Base-by-base conservation (phyloP, 2,329 filamentous ascomycete genomes). In the Hypomyces rosellus region DNA sequence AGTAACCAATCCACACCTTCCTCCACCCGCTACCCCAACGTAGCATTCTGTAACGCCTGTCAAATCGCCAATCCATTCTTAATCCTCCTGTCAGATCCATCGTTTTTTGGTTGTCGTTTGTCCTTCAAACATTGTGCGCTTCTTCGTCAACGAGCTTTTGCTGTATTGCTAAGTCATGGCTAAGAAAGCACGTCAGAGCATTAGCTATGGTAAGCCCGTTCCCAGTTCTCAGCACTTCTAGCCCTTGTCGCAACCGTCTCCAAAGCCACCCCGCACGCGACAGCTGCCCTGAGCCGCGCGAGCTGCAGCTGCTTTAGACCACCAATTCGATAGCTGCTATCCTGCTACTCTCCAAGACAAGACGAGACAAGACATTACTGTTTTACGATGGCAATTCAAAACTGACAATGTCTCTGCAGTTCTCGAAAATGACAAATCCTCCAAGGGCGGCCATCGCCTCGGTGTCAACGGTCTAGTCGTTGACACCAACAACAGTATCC, bases 381-480 rank as follows among this genome's bases (percentile, higher is more conserved):
- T 40, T 18, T 15, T 5, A 20, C 3, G 4, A 20, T 25, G 4
- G n/a, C 38, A 40, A 3, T 25, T 43, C 22, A 13, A 14, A 12
- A 20, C 44, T 50, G 43, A 48, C 51, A 39, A 18, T 41, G 22
- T 4, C 16, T 20, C 43, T 37, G 22, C 59, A 82, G 79, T 82
- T 62, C 75, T 82, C 62, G 78, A 82, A 64, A 76, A 78, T 55
- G 76, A 77, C 55, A 77, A 78, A 60, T 74, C 76, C 40, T 78
- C 77, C 45, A 74, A 70, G 41, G 89, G 89, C 58, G 92, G 92
- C 51, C 93, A 99, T 74, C 80, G 91, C 61, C 82, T 97, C 50
- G 93, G 93, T 57, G 89, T 99, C 60, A 96, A 97, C 76, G 91
- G 92, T 55, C 81, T 99, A 54, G 89, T 89, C 47, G 85, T 96